phyloP scores from a whole-genome alignment of 345 rosid genomes.

The Camelina neglecta region DNA sequence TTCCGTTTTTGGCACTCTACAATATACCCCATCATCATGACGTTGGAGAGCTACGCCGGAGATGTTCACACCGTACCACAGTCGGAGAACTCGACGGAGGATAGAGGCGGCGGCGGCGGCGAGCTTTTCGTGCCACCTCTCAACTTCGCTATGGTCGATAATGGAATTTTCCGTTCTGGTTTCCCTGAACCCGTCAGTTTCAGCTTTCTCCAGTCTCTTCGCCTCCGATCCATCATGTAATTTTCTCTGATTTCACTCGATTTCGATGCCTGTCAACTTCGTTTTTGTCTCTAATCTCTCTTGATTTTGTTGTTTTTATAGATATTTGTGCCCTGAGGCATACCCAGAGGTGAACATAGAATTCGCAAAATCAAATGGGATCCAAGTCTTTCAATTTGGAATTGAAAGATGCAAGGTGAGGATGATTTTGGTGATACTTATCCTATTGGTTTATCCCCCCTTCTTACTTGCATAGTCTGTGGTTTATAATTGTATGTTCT shows the following conservation, averaged over 20 bases:
- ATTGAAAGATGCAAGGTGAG: slow-evolving; percentile 75
- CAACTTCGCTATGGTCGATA: slow-evolving; percentile 74
- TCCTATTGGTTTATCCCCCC: background rate
- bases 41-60: slow-evolving; percentile 40
- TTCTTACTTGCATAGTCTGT: too few species aligned
- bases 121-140: slow-evolving; percentile 68
- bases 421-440: background rate
- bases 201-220: slow-evolving; percentile 61
- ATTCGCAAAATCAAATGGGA: slow-evolving; percentile 59
- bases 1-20: background rate
- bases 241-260: background rate
- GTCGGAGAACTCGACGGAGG: slow-evolving; percentile 42
- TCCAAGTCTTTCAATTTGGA: slow-evolving; percentile 75
- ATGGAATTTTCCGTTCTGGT: slow-evolving; percentile 74
- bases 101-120: slow-evolving; percentile 50
- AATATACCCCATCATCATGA: slow-evolving; percentile 21
- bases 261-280: background rate
- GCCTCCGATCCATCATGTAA: slow-evolving; percentile 76
- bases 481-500: background rate
- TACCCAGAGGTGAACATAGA: slow-evolving; percentile 64
- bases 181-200: slow-evolving; percentile 74
- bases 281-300: background rate
- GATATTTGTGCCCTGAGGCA: slow-evolving; percentile 76
- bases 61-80: slow-evolving; percentile 44
- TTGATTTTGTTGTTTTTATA: slow-evolving; percentile 11